Base-by-base conservation (phyloP, 306 rosid genomes). In the Ceratonia siliqua region DNA sequence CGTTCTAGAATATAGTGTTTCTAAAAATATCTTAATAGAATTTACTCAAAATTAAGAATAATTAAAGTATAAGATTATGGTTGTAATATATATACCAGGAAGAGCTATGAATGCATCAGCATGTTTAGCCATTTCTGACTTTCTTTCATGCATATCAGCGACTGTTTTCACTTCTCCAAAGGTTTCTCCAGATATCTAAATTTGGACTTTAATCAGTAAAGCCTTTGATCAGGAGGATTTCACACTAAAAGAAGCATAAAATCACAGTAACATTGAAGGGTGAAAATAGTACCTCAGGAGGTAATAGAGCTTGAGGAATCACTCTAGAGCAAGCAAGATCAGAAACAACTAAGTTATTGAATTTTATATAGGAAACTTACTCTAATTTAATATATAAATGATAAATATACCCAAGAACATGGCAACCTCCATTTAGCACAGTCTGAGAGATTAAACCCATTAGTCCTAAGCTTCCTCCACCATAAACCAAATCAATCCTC, bases 391-490 rank as follows among this genome's bases (percentile, higher is more conserved):
- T 36, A 41, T 28, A 28, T 28, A 74, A 61, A 35, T 20, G 15
- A 41, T 69, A 48, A 46, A 21, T 38, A 32, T 84, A 89, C 93
- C 93, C 93, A 73, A 89, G 89, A 82, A 89, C 93, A 81, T 89
- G 90, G 65, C 89, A 39, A 25, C 90, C 93, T 75, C 89, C 90
- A 55, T 81, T 70, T 24, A 75, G 75, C 18, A 86, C 90, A 11
- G 90, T 78, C 66, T 56, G 78, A 78, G 93, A 86, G 52, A 89
- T 81, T 83, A 89, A 89, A 22, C 93, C 93, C 93, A 89, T 89
- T 43, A 89, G 74, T 43, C 93, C 93, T 50, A 75, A 76, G 69
- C 92, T 83, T 75, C 92, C 92, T 83, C 92, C 92, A 24, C 92
- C 92, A 81, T 88, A 88, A 76, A 88, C 90, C 85, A 89, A 82